These are phyloP conservation scores for Citrus reticulata DNA, from an alignment of 345 rosid species.

Conservation along the genomic window DNA sequence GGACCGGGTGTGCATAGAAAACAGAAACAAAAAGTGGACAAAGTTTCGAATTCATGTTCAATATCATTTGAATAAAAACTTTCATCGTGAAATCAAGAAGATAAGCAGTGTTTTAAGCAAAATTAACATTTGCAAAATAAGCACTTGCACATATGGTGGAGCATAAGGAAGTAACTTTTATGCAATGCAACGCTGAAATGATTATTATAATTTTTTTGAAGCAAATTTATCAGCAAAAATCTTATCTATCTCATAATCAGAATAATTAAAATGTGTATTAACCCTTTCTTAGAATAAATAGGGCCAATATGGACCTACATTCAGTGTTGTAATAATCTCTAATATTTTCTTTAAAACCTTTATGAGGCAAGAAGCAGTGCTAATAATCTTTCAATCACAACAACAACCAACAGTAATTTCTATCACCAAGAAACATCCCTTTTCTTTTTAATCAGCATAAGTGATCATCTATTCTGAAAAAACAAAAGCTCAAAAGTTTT, in stretches of 20 bases:
- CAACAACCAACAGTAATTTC: not conserved
- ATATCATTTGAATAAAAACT: not conserved
- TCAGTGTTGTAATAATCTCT: not conserved
- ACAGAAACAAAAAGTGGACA: not conserved
- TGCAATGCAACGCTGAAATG: not conserved
- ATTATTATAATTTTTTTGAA: not conserved
- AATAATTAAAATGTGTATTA: not conserved
- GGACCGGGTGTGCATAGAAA: not conserved
- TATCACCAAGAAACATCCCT: not conserved
- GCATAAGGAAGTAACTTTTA: not conserved
- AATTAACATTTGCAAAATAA: not conserved
- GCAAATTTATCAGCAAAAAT: not conserved
- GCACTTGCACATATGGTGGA: not conserved
- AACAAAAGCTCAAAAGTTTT: not conserved
- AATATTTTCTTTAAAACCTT: not conserved
- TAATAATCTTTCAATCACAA: not conserved
- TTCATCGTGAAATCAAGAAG: not conserved
- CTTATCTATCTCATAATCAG: not conserved
- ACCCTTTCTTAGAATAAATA: not conserved
- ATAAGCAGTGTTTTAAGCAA: not conserved
- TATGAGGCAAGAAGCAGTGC: not conserved
- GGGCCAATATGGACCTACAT: not conserved
- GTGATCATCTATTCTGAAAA: slow-evolving; percentile 1
- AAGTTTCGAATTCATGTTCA: not conserved
- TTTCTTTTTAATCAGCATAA: not conserved